A percentile compares a stretch with the other conserved stretches of the same genome.
These are phyloP conservation scores for Diutina mesorugosa DNA, from an alignment of 1,139 yeast genomes.

Conservation along the genomic window DNA sequence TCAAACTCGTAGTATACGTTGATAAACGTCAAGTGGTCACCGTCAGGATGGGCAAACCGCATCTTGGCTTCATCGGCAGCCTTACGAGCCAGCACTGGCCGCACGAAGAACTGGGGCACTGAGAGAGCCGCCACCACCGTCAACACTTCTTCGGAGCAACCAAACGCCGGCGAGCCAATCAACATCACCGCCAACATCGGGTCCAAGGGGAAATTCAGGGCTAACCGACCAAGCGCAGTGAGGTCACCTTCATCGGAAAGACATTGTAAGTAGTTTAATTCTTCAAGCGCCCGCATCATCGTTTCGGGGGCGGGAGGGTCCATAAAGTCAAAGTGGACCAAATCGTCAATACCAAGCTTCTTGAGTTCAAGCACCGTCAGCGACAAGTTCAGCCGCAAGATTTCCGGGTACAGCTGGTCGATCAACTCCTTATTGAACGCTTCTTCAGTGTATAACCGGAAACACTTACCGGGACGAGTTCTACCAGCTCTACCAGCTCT, in stretches of 20 bases:
- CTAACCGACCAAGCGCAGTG: slow-evolving; percentile 78
- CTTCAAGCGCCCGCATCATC: slow-evolving; percentile 98
- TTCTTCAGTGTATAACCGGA: slow-evolving; percentile 90
- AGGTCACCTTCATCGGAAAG: slow-evolving; percentile 86
- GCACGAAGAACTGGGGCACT: slow-evolving; percentile 87
- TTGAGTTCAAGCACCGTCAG: slow-evolving; percentile 87
- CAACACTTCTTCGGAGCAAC: slow-evolving; percentile 80
- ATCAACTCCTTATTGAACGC: slow-evolving; percentile 90
- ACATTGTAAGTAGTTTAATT: slow-evolving; percentile 79
- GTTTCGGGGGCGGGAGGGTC: slow-evolving; percentile 99
- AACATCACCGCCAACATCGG: slow-evolving; percentile 92
- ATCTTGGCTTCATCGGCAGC: slow-evolving; percentile 88
- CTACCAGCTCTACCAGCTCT: slow-evolving; percentile 99
- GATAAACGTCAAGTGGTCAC: slow-evolving; percentile 85
- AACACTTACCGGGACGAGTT: slow-evolving; percentile 97
- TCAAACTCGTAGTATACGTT: slow-evolving; percentile 83
- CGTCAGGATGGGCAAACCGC: slow-evolving; percentile 84
- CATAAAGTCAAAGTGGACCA: slow-evolving; percentile 97
- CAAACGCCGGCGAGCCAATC: slow-evolving; percentile 73
- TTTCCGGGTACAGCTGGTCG: slow-evolving; percentile 94
- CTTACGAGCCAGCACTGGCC: slow-evolving; percentile 82
- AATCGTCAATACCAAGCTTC: slow-evolving; percentile 87
- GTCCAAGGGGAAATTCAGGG: slow-evolving; percentile 90
- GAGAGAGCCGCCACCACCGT: slow-evolving; percentile 84
- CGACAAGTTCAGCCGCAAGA: slow-evolving; percentile 79